Percentiles rank a stretch among this genome's conserved stretches.
Evolutionary conservation across 306 rosid genomes (phyloP).

Genomic region (Pyrus pyrifolia): DNA sequence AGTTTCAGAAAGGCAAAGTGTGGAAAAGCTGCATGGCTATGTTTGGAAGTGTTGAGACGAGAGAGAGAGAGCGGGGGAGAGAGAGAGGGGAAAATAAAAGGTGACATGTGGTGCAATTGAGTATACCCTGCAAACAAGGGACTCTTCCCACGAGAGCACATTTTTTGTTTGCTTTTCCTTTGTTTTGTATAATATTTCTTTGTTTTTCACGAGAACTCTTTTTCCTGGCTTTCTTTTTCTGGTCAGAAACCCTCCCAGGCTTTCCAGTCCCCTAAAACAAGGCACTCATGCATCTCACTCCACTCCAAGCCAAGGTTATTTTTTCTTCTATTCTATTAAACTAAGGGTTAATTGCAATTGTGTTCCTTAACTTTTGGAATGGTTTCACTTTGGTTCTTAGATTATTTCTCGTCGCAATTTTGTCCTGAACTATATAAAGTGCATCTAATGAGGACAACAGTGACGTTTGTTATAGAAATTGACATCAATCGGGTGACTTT

Average conservation of each 20-base stretch:
- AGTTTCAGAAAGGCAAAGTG: background rate
- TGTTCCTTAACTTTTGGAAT: background rate
- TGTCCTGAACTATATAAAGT: background rate
- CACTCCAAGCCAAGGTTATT: slow-evolving; percentile 17
- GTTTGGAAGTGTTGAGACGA: background rate
- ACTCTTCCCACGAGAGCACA: slow-evolving; percentile 47
- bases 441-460: background rate
- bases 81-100: background rate
- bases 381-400: background rate
- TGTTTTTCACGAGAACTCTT: slow-evolving; percentile 48
- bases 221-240: slow-evolving; percentile 18
- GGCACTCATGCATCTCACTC: slow-evolving; percentile 4
- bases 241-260: slow-evolving; percentile 14
- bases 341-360: background rate
- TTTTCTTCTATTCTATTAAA: too few relatives aligned
- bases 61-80: background rate
- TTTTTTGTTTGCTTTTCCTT: slow-evolving; percentile 10
- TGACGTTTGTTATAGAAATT: background rate
- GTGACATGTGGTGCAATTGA: slow-evolving; percentile 37
- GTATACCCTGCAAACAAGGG: slow-evolving; percentile 59
- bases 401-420: background rate
- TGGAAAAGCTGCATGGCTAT: background rate
- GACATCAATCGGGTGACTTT: background rate
- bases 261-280: slow-evolving; percentile 11
- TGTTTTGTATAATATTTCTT: slow-evolving; percentile 22